Conservation (phyloP, 2,329 filamentous ascomycete genomes). For the Leptographium lundbergii region DNA sequence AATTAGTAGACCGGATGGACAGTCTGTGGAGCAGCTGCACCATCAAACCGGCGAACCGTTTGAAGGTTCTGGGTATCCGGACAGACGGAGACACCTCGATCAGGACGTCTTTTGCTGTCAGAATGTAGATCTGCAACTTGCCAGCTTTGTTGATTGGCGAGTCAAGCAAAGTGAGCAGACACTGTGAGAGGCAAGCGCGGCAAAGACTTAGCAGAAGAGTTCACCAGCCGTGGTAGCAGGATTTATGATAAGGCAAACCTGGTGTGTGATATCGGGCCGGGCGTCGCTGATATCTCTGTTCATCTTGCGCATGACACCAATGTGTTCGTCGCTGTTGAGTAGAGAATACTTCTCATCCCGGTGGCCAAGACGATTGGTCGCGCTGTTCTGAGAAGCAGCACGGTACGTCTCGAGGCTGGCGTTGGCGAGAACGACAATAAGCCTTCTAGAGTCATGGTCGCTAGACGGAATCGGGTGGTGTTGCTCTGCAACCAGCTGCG, state of each 20-base stretch:
- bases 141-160: constrained; percentile 98
- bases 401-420: constrained; percentile 97
- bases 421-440: constrained; percentile 95
- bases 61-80: constrained; percentile 94
- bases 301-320: constrained; percentile 99
- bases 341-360: constrained; percentile 94
- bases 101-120: constrained; percentile 90
- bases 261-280: constrained; percentile 93
- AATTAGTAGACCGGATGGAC: constrained; percentile 91
- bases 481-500: constrained; percentile 87
- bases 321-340: constrained; percentile 97
- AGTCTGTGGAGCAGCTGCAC: constrained; percentile 92
- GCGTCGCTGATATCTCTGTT: constrained; percentile 97
- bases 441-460: constrained; percentile 81
- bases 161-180: constrained; percentile 89
- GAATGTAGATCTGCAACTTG: constrained; percentile 95
- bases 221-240: constrained; percentile 11
- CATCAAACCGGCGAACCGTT: constrained; percentile 97
- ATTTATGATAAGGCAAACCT: constrained; percentile 42
- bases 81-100: constrained; percentile 98
- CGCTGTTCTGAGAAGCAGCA: constrained; percentile 58
- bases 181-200: constrained; percentile 42
- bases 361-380: constrained; percentile 49
- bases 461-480: constrained; percentile 68
- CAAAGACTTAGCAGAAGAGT: constrained; percentile 8